Percentiles rank a stretch among this genome's conserved stretches.
Evolutionary conservation across 345 rosid species (phyloP).

Genomic region (Geranium brycei): DNA sequence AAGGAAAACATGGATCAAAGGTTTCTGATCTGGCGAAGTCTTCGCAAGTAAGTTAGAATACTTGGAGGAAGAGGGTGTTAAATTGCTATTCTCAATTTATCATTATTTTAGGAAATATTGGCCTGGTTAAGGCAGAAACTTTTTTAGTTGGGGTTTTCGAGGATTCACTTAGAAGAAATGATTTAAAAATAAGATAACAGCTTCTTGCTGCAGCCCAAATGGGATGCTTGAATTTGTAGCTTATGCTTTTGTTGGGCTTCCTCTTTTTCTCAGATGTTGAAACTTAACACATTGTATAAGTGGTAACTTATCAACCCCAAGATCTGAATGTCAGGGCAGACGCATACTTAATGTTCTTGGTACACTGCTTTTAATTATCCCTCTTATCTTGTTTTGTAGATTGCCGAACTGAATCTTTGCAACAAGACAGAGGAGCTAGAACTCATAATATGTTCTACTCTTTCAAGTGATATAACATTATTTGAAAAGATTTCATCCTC

Average conservation of each 20-base stretch:
- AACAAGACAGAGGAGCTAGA: slow-evolving; percentile 51
- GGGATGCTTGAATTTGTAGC: neutral
- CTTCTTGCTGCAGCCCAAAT: neutral
- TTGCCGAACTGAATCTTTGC: slow-evolving; percentile 51
- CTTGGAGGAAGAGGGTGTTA: neutral
- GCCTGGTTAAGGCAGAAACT: neutral
- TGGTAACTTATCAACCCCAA: neutral
- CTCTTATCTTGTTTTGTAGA: slow-evolving; percentile 26
- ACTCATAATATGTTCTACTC: slow-evolving; percentile 54
- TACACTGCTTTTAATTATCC: neutral
- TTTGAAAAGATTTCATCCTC: slow-evolving; percentile 83
- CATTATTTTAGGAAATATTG: neutral
- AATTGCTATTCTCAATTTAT: neutral
- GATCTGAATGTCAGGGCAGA: neutral
- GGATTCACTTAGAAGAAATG: neutral
- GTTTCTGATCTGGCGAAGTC: slow-evolving; percentile 59
- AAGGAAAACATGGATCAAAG: slow-evolving; percentile 62
- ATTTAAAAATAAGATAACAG: neutral
- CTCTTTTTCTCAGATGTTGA: neutral
- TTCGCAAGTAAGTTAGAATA: slow-evolving; percentile 31
- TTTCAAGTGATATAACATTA: slow-evolving; percentile 84
- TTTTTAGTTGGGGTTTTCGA: neutral
- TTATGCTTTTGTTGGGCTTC: neutral
- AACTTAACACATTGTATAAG: neutral
- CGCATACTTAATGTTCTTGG: neutral